Base-by-base conservation (phyloP, 139 green algal species). In the Pleodorina starrii region DNA sequence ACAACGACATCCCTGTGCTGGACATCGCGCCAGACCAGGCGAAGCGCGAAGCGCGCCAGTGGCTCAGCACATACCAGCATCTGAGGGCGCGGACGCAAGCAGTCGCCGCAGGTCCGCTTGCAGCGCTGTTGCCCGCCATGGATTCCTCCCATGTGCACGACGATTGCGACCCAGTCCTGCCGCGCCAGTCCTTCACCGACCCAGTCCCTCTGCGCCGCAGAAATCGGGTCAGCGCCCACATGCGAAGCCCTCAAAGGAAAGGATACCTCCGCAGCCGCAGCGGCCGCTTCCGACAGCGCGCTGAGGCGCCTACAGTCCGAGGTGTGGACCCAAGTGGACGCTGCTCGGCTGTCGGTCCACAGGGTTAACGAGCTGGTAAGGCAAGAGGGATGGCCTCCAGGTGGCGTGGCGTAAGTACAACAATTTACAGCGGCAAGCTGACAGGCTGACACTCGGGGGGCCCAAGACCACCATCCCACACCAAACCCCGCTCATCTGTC, bases 1-100 rank as follows among this genome's bases (percentile, higher is more conserved):
- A 66, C 54, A 25, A 66, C 29, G 74, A 82, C 29, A 43, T 82
- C 27, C 74, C 44, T 10, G 74, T 82, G 10, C 43, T 82, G 23
- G 43, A 63, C 19, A 63, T 82, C 5, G 74, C 43, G 11, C 74
- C 74, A 42, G 74, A 82, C 74, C 74, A 82, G 38, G 74, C 74
- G 4, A 82, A 82, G 74, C 74, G n/a, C 43, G 74, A 63, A 25
- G 27, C 74, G 29, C 10, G 44, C 9, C 74, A 82, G 66, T 82
- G 74, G 74, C 74, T 82, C 43, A 63, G 25, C 43, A 63, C 43
- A 27, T 63, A 82, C 16, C 27, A 11, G 16, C 74, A 82, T 23
- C 44, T 82, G 29, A 38, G 29, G 32, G 25, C 74, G 43, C 74
- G 74, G 11, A n/a, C 16, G 16, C 74, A 82, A 25, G 42, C 42